phyloP scores from a whole-genome alignment of 1,284 basidiomycete species.

The Apiotrichum akiyoshidainum region DNA sequence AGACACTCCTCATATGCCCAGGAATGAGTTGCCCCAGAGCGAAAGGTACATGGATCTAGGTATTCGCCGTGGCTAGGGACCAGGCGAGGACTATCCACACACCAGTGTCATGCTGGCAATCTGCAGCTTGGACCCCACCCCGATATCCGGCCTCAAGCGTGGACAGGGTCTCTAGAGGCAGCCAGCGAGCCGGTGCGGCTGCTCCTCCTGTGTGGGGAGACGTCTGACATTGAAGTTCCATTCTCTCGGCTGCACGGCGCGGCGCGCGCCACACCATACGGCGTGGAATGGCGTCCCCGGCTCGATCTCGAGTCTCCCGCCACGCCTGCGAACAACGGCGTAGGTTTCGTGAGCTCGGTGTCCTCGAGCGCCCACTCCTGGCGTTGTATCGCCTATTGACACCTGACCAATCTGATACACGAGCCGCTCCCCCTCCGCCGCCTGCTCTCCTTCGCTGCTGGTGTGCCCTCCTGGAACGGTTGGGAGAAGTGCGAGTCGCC shows the following conservation, averaged over 20 bases:
- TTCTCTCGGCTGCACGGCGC: conserved; percentile 30
- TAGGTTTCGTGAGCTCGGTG: conserved; percentile 45
- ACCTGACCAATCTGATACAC: background rate
- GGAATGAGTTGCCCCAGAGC: too few relatives aligned
- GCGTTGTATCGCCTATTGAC: conserved; percentile 4
- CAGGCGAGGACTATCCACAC: too few relatives aligned
- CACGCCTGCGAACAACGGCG: conserved; percentile 63
- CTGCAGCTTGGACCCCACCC: background rate
- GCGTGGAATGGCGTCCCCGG: conserved; percentile 23
- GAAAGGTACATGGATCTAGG: too few relatives aligned
- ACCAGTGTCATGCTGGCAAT: background rate
- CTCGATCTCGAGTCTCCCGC: conserved; percentile 27
- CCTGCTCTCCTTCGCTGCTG: conserved; percentile 12
- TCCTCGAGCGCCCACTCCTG: conserved; percentile 9
- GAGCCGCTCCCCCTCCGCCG: conserved; percentile 31
- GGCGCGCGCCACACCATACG: conserved; percentile 37
- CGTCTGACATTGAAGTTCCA: conserved; percentile 32
- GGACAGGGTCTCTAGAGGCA: conserved; percentile 27
- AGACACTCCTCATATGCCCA: too few relatives aligned
- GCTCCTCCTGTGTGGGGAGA: conserved; percentile 36
- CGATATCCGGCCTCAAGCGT: conserved; percentile 11
- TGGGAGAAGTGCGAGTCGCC: conserved; percentile 26
- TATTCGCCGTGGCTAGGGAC: too few relatives aligned
- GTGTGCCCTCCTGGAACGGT: conserved; percentile 16
- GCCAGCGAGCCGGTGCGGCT: conserved; percentile 33